Evolutionary conservation across 2,329 filamentous ascomycete species (phyloP).

Genomic region (Diplodia sapinea): DNA sequence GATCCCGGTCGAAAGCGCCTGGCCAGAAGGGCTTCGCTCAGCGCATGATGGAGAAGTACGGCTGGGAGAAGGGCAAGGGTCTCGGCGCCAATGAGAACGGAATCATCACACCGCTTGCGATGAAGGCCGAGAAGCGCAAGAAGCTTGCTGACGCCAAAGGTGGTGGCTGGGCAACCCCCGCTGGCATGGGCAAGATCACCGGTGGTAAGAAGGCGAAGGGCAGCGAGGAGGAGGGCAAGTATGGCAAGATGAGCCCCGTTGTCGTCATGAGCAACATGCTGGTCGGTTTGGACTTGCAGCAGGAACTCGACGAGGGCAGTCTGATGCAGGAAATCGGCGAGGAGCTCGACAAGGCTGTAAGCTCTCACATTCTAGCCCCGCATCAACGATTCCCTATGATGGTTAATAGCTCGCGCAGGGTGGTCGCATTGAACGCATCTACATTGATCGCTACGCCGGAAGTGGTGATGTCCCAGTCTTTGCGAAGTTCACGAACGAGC

Average conservation of each 20-base stretch:
- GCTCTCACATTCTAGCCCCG: slow-evolving; percentile 31
- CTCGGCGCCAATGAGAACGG: slow-evolving; percentile 82
- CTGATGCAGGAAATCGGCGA: slow-evolving; percentile 95
- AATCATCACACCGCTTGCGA: slow-evolving; percentile 81
- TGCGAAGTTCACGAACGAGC: slow-evolving; percentile 85
- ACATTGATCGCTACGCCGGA: slow-evolving; percentile 67
- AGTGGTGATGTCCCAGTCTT: slow-evolving; percentile 71
- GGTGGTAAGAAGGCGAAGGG: slow-evolving; percentile 68
- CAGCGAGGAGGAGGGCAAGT: slow-evolving; percentile 41
- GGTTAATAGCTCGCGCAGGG: slow-evolving; percentile 60
- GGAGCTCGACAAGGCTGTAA: slow-evolving; percentile 81
- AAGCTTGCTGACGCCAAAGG: slow-evolving; percentile 79
- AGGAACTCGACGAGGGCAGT: slow-evolving; percentile 70
- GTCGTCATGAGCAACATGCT: slow-evolving; percentile 85
- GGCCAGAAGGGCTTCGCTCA: slow-evolving; percentile 86
- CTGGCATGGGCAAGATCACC: slow-evolving; percentile 75
- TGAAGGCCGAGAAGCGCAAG: slow-evolving; percentile 74
- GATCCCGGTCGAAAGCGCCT: slow-evolving; percentile 68
- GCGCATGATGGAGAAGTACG: slow-evolving; percentile 90
- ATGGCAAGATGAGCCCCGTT: slow-evolving; percentile 73
- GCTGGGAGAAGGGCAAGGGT: slow-evolving; percentile 86
- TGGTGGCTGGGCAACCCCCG: slow-evolving; percentile 74
- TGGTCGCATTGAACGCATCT: slow-evolving; percentile 79
- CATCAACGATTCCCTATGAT: slow-evolving; percentile 33
- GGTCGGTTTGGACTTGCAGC: slow-evolving; percentile 78